Evolutionary conservation across 352 stramenopile genomes (phyloP).

Genomic region (Pythium aristosporum): DNA sequence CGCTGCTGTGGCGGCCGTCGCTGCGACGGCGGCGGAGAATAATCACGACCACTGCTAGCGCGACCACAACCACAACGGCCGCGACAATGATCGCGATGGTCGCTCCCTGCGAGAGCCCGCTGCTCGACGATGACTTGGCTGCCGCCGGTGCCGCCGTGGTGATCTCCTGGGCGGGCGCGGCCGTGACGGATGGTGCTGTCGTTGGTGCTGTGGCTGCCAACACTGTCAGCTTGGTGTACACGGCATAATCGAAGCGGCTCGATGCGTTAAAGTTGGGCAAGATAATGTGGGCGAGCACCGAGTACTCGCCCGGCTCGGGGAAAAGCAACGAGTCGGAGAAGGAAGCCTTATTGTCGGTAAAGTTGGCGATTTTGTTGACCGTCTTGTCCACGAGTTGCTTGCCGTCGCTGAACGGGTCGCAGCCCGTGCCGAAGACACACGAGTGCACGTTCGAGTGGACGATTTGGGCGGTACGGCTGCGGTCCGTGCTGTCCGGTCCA

Average conservation of each 20-base stretch:
- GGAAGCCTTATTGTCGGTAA: constrained; percentile 23
- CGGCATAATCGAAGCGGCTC: constrained; percentile 29
- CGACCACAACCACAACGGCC: constrained; percentile 47
- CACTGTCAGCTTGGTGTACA: constrained; percentile 27
- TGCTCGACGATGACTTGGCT: constrained; percentile 7
- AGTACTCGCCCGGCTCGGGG: constrained; percentile 27
- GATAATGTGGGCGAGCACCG: constrained; percentile 33
- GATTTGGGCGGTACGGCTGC: constrained; percentile 23
- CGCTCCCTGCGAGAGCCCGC: constrained; percentile 40
- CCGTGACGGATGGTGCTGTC: neutral
- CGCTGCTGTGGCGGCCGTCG: constrained; percentile 21
- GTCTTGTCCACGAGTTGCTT: constrained; percentile 34
- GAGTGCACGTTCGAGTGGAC: constrained; percentile 35
- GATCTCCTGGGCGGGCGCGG: neutral
- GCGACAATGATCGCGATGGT: constrained; percentile 63
- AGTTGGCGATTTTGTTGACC: constrained; percentile 30
- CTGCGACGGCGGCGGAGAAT: constrained; percentile 36
- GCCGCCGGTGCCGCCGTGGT: too few species aligned
- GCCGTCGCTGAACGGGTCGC: constrained; percentile 33
- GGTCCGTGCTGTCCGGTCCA: constrained; percentile 16
- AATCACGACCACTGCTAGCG: constrained; percentile 42
- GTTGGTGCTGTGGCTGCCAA: constrained; percentile 6
- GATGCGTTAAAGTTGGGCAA: constrained; percentile 25
- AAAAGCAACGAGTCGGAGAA: constrained; percentile 28
- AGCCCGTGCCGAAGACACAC: constrained; percentile 32